A percentile compares a stretch with the other conserved stretches of the same genome.
phyloP scores from a whole-genome alignment of 2,329 filamentous ascomycete genomes.

The Nigrospora sphaerica region DNA sequence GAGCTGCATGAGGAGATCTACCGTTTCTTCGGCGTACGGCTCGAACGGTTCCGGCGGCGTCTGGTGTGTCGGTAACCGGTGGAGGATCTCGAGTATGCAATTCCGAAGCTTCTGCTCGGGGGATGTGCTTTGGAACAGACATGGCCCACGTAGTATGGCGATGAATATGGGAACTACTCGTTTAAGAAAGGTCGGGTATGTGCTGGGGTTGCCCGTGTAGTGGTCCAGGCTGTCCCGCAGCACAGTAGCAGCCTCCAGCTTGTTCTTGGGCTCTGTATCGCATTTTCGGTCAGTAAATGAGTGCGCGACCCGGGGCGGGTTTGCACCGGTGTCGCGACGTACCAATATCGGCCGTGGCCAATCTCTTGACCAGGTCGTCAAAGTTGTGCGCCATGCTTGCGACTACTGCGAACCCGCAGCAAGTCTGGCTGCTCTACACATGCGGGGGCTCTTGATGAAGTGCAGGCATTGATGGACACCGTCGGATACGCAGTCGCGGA shows the following conservation, averaged over 20 bases:
- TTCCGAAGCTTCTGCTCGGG: slow-evolving; percentile 92
- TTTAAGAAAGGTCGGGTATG: slow-evolving; percentile 75
- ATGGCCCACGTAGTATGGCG: slow-evolving; percentile 74
- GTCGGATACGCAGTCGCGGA: background rate
- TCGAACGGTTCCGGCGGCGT: slow-evolving; percentile 75
- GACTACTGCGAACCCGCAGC: slow-evolving; percentile 29
- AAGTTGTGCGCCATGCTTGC: slow-evolving; percentile 54
- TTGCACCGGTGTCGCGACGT: slow-evolving; percentile 14
- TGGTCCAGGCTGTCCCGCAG: slow-evolving; percentile 88
- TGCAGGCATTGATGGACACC: background rate
- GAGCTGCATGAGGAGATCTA: slow-evolving; percentile 82
- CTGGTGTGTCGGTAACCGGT: slow-evolving; percentile 69
- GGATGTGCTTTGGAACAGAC: slow-evolving; percentile 85
- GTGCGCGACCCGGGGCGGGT: background rate
- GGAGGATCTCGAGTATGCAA: slow-evolving; percentile 88
- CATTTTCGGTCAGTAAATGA: slow-evolving; percentile 5
- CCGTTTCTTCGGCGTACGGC: slow-evolving; percentile 78
- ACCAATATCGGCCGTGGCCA: slow-evolving; percentile 50
- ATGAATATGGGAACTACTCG: slow-evolving; percentile 88
- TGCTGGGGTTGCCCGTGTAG: slow-evolving; percentile 65
- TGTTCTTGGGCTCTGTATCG: slow-evolving; percentile 66
- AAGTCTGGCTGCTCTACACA: slow-evolving; percentile 5
- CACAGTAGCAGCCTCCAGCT: slow-evolving; percentile 74
- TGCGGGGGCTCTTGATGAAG: slow-evolving; percentile 4
- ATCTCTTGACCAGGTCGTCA: slow-evolving; percentile 56